Base-by-base conservation (phyloP, 1,139 yeast genomes). In the Saccharomycopsis phalli region DNA sequence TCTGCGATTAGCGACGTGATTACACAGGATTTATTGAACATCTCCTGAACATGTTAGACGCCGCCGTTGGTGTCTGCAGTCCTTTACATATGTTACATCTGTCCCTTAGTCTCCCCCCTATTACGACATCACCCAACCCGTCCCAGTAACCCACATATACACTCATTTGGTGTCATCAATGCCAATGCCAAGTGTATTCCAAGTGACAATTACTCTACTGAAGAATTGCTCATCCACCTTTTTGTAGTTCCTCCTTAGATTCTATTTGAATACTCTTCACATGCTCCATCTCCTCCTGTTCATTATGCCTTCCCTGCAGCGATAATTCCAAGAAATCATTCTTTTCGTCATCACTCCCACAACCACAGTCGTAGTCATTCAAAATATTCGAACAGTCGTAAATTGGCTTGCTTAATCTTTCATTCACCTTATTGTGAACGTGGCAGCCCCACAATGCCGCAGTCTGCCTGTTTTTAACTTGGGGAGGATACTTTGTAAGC, bases 401-500 rank as follows among this genome's bases (percentile, higher is more conserved):
- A 16, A 67, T 66, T 0, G 71, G 74, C 52, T 91, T 87, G 4
- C 66, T 66, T 40, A 91, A 68, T 38, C 81, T 64, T 46, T 74
- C 75, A 58, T 91, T 91, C 27, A 88, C 96, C 47, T 70, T 62
- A 53, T 93, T 91, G 61, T 91, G 99, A n/a, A 91, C 69, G 53
- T 79, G 79, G 58, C 98, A 91, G 1, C 98, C 98, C 98, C 98
- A 91, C 49, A 83, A 64, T 0, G 95, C 87, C 0, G 98, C 97
- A 2, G 76, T 73, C 49, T 79, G 77, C 44, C 95, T 69, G 17
- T 81, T 71, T 6, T 75, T 68, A 2, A 82, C 71, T 55, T 93
- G 98, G 2, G 95, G 96, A 1, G 98, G 98, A 53, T 67, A 76
- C 51, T 80, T 68, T 40, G 64, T 55, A 45, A 91, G 62, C 50